Base-by-base conservation (phyloP, 441 rosid genomes). In the Gossypium davidsonii region DNA sequence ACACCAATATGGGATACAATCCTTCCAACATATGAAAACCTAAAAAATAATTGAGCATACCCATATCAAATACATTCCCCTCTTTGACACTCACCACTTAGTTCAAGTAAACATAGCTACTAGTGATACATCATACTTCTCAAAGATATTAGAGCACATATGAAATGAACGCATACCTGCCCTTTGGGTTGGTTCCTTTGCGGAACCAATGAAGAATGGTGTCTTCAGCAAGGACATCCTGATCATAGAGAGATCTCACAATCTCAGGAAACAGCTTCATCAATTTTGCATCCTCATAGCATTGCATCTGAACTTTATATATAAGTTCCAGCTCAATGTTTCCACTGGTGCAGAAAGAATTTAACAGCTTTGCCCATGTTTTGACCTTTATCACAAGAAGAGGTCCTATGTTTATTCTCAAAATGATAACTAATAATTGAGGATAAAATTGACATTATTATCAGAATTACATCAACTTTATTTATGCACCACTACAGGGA, bases 231-330 rank as follows among this genome's bases (percentile, higher is more conserved):
- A 95, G 99, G 28, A 95, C 96, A 80, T 95, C 98, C 48, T 90
- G 89, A 2, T 92, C 94, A 73, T 95, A 95, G 51, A 95, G 95
- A 49, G 93, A 82, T 75, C 93, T 89, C 72, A 91, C 91, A 63
- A 91, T 89, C 79, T 95, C 98, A 5, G 98, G 99, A 72, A 92
- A 95, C 56, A 92, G 85, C 81, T 92, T 95, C 99, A 92, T 91
- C 79, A 95, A 87, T 84, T 95, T 95, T 18, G 97, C 89, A 81
- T 95, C 99, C 83, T 92, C 99, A n/a, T 92, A 92, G 81, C 96
- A 95, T 76, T 95, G 99, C 93, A 91, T 86, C 82, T 95, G 99
- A 44, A 92, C 94, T 79, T 95, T 93, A 83, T 95, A 95, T 76
- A 92, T 77, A 58, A 95, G 91, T 77, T 92, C 99, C 83, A 92